phyloP scores from a whole-genome alignment of 73 alveolate genomes.

The Tetrahymena borealis region DNA sequence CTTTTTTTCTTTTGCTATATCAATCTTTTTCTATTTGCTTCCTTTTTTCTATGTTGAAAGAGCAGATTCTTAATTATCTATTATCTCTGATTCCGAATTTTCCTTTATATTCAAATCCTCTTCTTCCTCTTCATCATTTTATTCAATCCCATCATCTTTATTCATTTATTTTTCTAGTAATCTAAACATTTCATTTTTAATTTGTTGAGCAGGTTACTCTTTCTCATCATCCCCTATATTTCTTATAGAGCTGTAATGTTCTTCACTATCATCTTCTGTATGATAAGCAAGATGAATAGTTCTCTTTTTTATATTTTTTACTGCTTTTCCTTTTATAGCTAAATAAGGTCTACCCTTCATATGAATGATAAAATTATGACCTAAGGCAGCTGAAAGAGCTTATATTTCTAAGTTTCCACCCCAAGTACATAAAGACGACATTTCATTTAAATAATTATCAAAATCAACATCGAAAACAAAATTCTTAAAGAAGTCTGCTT shows the following conservation, averaged over 20 bases:
- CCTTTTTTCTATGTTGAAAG: conserved; percentile 3
- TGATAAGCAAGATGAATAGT: conserved; percentile 42
- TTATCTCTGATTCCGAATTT: neutral
- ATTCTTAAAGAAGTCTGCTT: conserved; percentile 80
- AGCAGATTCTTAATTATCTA: neutral
- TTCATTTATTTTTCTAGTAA: conserved; percentile 12
- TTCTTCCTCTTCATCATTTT: neutral
- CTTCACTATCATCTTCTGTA: conserved; percentile 28
- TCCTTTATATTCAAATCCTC: neutral
- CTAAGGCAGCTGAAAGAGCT: conserved; percentile 69
- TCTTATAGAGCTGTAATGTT: conserved; percentile 40
- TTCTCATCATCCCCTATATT: conserved; percentile 32
- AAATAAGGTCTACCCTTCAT: conserved; percentile 34
- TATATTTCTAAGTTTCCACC: conserved; percentile 97
- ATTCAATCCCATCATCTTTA: neutral
- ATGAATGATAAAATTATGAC: conserved; percentile 29
- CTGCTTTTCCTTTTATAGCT: conserved; percentile 12
- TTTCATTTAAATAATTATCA: conserved; percentile 72
- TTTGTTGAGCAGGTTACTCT: conserved; percentile 8
- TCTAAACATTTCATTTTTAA: conserved; percentile 12
- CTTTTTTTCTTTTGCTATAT: too few species aligned
- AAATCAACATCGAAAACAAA: conserved; percentile 86
- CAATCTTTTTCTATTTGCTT: too few species aligned
- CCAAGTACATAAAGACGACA: conserved; percentile 89
- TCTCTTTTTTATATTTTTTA: conserved; percentile 4